These are phyloP conservation scores for Colletotrichum nymphaeae DNA, from an alignment of 2,329 filamentous ascomycete species.

Conservation along the genomic window DNA sequence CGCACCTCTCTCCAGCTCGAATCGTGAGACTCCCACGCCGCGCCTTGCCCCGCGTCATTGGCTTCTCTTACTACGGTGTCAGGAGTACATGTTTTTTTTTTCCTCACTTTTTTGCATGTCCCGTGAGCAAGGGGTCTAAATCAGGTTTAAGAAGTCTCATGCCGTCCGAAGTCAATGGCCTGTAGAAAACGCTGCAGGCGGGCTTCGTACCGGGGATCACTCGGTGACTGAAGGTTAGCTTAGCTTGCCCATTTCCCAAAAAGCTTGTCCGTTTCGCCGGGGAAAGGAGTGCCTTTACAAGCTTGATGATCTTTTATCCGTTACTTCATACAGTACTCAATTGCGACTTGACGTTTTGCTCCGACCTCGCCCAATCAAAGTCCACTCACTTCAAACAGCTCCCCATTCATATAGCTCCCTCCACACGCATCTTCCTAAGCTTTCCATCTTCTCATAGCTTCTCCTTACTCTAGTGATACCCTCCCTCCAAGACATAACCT, in stretches of 20 bases:
- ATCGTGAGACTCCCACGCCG: constrained; percentile 4
- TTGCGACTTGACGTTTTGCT: neutral
- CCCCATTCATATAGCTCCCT: neutral
- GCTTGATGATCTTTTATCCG: neutral
- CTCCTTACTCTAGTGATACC: neutral
- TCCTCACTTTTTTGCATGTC: too few relatives aligned
- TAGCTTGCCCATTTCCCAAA: neutral
- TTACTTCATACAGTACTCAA: neutral
- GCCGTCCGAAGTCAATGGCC: neutral
- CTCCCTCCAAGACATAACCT: neutral
- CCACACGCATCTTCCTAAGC: neutral
- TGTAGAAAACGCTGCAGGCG: neutral
- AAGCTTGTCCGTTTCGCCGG: neutral
- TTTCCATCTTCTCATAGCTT: neutral
- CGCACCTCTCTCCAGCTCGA: constrained; percentile 4
- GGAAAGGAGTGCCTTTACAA: neutral
- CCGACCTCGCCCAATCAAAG: constrained; percentile 7
- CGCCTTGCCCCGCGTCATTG: constrained; percentile 11
- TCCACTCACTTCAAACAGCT: neutral
- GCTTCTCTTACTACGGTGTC: neutral
- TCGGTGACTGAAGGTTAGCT: neutral
- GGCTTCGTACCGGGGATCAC: neutral
- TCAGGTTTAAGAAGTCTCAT: neutral
- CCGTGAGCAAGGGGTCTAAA: neutral
- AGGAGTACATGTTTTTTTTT: neutral